phyloP scores from a whole-genome alignment of 2,329 filamentous ascomycete species.

The Fusarium austroafricanum region DNA sequence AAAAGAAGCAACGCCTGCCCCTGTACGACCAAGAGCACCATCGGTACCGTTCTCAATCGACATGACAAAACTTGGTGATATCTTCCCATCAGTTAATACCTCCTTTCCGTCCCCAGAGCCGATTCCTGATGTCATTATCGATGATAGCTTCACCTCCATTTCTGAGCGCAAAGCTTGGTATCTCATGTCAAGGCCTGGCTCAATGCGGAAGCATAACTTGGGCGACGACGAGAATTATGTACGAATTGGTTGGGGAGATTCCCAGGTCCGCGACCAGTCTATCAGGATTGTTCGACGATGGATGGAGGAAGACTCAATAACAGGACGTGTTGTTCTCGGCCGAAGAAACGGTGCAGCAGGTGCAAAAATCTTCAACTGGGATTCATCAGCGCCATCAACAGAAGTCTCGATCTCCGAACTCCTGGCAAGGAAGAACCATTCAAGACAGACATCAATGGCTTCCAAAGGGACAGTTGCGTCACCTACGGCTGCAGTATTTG shows the following conservation, averaged over 20 bases:
- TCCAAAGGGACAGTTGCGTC: conserved; percentile 41
- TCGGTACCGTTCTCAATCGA: conserved; percentile 48
- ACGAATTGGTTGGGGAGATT: conserved; percentile 68
- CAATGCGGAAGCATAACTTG: conserved; percentile 65
- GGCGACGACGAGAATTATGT: conserved; percentile 71
- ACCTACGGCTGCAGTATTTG: conserved; percentile 48
- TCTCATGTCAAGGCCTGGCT: conserved; percentile 70
- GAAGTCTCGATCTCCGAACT: conserved; percentile 60
- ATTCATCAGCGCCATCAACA: conserved; percentile 63
- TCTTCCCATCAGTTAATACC: conserved; percentile 48
- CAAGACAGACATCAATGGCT: conserved; percentile 41
- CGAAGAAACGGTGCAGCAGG: conserved; percentile 55
- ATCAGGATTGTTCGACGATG: conserved; percentile 71
- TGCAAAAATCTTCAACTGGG: conserved; percentile 70
- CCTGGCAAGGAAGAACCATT: conserved; percentile 46
- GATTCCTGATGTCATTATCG: conserved; percentile 60
- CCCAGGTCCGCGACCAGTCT: conserved; percentile 63
- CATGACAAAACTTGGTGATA: conserved; percentile 48
- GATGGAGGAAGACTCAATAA: conserved; percentile 73
- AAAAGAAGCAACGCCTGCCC: neutral
- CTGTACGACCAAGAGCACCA: conserved; percentile 14
- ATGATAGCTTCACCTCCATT: conserved; percentile 65
- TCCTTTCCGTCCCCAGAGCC: conserved; percentile 48
- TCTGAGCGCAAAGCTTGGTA: conserved; percentile 74
- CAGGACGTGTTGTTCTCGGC: conserved; percentile 59